Evolutionary conservation across 257 asterid genomes (phyloP).

Genomic region (Nemophila menziesii): DNA sequence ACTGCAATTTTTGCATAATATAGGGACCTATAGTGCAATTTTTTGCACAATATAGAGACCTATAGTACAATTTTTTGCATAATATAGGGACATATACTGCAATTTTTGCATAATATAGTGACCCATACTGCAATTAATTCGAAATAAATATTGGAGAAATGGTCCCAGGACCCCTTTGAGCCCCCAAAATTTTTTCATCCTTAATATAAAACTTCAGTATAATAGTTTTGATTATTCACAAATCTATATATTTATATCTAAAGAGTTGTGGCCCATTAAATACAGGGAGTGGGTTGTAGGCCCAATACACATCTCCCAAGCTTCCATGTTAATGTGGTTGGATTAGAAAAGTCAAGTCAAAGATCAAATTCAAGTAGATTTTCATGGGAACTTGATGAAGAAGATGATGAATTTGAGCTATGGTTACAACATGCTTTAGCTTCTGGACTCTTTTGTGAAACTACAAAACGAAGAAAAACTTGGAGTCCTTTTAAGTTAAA

Average conservation of each 20-base stretch:
- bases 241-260: too few relatives aligned
- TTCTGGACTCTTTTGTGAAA: slow-evolving; percentile 80
- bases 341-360: slow-evolving; percentile 64
- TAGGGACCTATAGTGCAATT: too few relatives aligned
- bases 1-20: too few relatives aligned
- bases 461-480: slow-evolving; percentile 83
- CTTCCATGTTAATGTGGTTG: slow-evolving; percentile 99
- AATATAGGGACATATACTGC: too few relatives aligned
- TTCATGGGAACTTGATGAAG: slow-evolving; percentile 92
- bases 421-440: slow-evolving; percentile 99
- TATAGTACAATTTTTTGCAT: too few relatives aligned
- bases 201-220: too few relatives aligned
- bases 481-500: slow-evolving; percentile 98
- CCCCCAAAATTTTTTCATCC: neutral
- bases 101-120: too few relatives aligned
- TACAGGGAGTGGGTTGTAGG: slow-evolving; percentile 90
- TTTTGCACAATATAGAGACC: too few relatives aligned
- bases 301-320: slow-evolving; percentile 96
- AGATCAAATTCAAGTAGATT: slow-evolving; percentile 73
- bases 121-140: too few relatives aligned
- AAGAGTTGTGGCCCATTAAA: neutral
- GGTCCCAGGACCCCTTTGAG: neutral
- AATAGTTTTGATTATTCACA: too few relatives aligned
- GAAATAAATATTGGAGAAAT: neutral
- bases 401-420: slow-evolving; percentile 88